These are phyloP conservation scores for Phoenix roebelenii DNA, from an alignment of 176 grass and related monocot species.

Conservation along the genomic window DNA sequence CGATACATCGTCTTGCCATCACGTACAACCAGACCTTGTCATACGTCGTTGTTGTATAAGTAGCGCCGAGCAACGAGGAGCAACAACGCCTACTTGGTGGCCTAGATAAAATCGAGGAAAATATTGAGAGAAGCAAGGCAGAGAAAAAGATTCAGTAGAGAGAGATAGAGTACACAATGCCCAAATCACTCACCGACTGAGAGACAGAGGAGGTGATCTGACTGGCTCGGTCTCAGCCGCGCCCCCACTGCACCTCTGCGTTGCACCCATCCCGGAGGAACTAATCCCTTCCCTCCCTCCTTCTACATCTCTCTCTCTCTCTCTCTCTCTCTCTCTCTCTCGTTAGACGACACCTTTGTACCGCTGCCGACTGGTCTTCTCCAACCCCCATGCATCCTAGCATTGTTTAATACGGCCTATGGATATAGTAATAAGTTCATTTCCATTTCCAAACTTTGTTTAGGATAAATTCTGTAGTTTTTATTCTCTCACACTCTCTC, in stretches of 20 bases:
- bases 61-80: background rate
- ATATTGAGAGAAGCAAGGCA: too few relatives aligned
- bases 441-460: too few relatives aligned
- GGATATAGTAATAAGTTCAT: too few relatives aligned
- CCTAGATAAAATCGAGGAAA: too few relatives aligned
- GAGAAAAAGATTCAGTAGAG: background rate
- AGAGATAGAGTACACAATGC: background rate
- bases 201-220: too few relatives aligned
- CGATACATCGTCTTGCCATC: constrained; percentile 7
- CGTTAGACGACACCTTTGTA: constrained; percentile 10
- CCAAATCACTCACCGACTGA: too few relatives aligned
- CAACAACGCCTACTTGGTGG: background rate
- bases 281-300: too few relatives aligned
- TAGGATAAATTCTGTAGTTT: too few relatives aligned
- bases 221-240: too few relatives aligned
- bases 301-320: too few relatives aligned
- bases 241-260: background rate
- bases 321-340: too few relatives aligned
- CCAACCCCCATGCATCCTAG: constrained; percentile 1
- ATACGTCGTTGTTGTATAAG: constrained; percentile 5
- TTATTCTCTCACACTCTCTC: too few relatives aligned
- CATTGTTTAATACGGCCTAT: background rate
- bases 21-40: constrained; percentile 1
- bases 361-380: constrained; percentile 29
- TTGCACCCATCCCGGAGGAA: constrained; percentile 11